Conservation (phyloP, 192 early-diverging fungal genomes). For the Rhizophagus sp. region DNA sequence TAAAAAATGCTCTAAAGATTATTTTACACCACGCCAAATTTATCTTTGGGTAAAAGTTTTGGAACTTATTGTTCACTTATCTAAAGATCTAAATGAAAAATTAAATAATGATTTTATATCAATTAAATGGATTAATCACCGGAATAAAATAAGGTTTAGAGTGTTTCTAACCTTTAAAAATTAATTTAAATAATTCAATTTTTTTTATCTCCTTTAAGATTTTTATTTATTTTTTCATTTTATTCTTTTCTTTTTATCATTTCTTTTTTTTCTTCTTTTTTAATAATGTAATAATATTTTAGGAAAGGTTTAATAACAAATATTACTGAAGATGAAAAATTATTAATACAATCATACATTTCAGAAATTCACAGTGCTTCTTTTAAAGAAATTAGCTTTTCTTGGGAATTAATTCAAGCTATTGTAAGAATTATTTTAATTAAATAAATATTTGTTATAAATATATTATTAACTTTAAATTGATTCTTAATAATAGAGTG, state of each 20-base stretch:
- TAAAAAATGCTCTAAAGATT: not conserved
- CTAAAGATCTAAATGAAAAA: not conserved
- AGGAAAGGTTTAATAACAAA: not conserved
- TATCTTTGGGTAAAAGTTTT: constrained; percentile 19
- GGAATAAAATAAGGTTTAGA: not conserved
- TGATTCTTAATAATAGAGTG: constrained; percentile 1
- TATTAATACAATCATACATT: not conserved
- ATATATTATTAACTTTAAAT: not conserved
- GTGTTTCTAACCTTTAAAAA: not conserved
- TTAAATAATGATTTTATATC: constrained; percentile 13
- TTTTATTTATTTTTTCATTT: not conserved
- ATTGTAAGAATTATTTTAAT: constrained; percentile 9
- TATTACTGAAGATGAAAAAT: constrained; percentile 3
- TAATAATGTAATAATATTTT: not conserved
- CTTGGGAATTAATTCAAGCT: constrained; percentile 6
- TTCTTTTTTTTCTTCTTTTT: too few relatives aligned
- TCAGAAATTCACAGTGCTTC: not conserved
- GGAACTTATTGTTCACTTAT: not conserved
- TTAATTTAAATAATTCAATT: not conserved
- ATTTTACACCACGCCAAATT: constrained; percentile 18
- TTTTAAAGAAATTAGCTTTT: constrained; percentile 1
- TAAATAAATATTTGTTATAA: not conserved
- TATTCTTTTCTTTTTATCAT: too few relatives aligned
- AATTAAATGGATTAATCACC: constrained; percentile 2
- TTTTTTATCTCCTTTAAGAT: not conserved